phyloP scores from a whole-genome alignment of 257 asterid genomes.

The Thymus quinquecostatus region DNA sequence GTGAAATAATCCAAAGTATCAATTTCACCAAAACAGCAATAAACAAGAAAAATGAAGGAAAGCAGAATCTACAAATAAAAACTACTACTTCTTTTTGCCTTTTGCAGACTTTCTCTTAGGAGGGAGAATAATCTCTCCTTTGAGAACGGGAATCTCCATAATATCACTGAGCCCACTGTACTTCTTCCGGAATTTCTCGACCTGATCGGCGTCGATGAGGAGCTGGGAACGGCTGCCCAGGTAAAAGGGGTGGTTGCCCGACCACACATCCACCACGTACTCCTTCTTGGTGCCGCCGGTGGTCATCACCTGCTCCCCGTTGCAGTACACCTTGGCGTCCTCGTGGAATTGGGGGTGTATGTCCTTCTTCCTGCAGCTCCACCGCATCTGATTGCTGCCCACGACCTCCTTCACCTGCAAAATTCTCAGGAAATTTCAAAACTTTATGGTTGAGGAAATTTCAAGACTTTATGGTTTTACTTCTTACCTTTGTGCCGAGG shows the following conservation, averaged over 20 bases:
- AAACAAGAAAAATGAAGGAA: not conserved
- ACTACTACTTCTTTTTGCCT: conserved; percentile 68
- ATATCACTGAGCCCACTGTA: conserved; percentile 57
- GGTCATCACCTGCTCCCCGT: conserved; percentile 92
- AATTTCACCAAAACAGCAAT: conserved; percentile 33
- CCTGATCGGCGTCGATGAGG: conserved; percentile 79
- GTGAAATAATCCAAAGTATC: conserved; percentile 20
- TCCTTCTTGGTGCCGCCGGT: conserved; percentile 96
- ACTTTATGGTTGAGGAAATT: no score
- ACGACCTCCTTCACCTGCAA: conserved; percentile 54
- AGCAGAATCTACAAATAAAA: not conserved
- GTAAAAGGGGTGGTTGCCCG: conserved; percentile 94
- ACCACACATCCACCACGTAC: conserved; percentile 94
- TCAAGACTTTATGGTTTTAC: no score
- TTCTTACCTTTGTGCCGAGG: conserved; percentile 50
- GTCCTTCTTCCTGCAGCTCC: conserved; percentile 87
- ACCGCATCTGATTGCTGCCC: conserved; percentile 56
- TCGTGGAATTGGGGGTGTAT: conserved; percentile 83
- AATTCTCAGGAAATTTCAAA: not conserved
- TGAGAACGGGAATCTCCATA: conserved; percentile 88
- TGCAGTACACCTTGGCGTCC: conserved; percentile 86
- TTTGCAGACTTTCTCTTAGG: conserved; percentile 67
- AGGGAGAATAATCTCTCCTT: conserved; percentile 91
- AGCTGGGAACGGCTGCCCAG: conserved; percentile 72
- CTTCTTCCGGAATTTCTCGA: conserved; percentile 82